A percentile compares a stretch with the other conserved stretches of the same genome.
Conservation (phyloP, 2,329 filamentous ascomycete species). For the Dendrostoma leiphaemia region DNA sequence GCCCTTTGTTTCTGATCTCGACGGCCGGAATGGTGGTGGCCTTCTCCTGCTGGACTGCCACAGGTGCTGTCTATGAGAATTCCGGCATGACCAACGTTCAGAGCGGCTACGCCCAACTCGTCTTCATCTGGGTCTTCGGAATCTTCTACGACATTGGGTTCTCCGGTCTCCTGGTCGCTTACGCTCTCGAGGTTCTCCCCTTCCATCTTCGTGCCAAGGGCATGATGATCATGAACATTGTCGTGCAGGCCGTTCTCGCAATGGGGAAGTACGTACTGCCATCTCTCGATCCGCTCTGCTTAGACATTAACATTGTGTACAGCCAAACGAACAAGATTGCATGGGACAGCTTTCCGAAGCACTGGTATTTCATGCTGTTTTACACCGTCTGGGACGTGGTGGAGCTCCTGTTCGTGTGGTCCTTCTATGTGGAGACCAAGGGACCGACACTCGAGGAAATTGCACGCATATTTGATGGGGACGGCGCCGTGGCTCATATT, state of each 20-base stretch:
- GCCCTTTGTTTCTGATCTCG: constrained; percentile 47
- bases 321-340: constrained; percentile 64
- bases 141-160: constrained; percentile 61
- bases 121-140: constrained; percentile 59
- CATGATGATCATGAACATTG: constrained; percentile 65
- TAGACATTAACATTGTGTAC: too few relatives aligned
- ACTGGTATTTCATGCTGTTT: constrained; percentile 67
- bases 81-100: constrained; percentile 36
- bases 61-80: constrained; percentile 49
- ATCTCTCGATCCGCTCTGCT: background rate
- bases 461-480: constrained; percentile 68
- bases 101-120: constrained; percentile 50
- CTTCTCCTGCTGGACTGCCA: constrained; percentile 46
- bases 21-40: constrained; percentile 46
- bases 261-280: constrained; percentile 52
- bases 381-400: constrained; percentile 62
- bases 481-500: constrained; percentile 54
- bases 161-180: constrained; percentile 56
- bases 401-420: constrained; percentile 62
- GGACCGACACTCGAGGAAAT: constrained; percentile 70
- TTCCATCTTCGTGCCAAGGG: constrained; percentile 58
- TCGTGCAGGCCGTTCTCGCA: constrained; percentile 59
- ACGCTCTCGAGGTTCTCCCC: constrained; percentile 57
- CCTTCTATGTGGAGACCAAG: constrained; percentile 69
- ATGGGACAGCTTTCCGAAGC: constrained; percentile 55